A percentile compares a stretch with the other conserved stretches of the same genome.
phyloP scores from a whole-genome alignment of 2,329 filamentous ascomycete species.

The Colletotrichum navitas region DNA sequence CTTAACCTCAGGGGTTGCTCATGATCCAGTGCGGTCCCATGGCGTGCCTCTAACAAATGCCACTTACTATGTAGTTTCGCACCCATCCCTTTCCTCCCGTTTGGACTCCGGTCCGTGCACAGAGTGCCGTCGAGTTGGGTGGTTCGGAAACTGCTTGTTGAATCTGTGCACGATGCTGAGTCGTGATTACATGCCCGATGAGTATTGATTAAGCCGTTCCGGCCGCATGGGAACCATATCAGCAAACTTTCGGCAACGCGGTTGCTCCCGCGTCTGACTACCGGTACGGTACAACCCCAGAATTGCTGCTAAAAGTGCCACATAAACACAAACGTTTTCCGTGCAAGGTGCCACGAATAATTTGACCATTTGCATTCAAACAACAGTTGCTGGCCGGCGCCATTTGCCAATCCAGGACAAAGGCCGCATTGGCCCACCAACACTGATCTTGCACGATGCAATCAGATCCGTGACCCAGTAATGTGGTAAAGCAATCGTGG shows the following conservation, averaged over 20 bases:
- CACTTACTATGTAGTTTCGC: constrained; percentile 30
- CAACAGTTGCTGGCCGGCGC: neutral
- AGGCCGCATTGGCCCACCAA: neutral
- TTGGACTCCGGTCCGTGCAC: constrained; percentile 36
- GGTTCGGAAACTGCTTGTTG: constrained; percentile 9
- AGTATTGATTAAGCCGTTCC: neutral
- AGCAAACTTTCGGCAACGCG: constrained; percentile 36
- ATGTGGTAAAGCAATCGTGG: constrained; percentile 30
- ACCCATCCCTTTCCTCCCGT: constrained; percentile 34
- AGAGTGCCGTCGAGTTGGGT: constrained; percentile 12
- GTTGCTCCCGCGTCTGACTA: constrained; percentile 24
- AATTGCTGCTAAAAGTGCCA: neutral
- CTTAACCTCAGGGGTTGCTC: neutral
- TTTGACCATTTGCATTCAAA: neutral
- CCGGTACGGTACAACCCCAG: too few species aligned
- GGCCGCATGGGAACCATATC: neutral
- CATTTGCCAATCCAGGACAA: neutral
- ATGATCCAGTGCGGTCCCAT: constrained; percentile 1
- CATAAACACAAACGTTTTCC: constrained; percentile 1
- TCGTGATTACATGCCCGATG: neutral
- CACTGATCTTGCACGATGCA: constrained; percentile 25
- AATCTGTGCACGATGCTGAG: neutral
- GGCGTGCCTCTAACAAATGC: constrained; percentile 29
- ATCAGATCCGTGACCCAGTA: constrained; percentile 31
- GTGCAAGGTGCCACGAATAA: neutral